Evolutionary conservation across 1,284 basidiomycete genomes (phyloP).

Genomic region (Tilletia walkeri): DNA sequence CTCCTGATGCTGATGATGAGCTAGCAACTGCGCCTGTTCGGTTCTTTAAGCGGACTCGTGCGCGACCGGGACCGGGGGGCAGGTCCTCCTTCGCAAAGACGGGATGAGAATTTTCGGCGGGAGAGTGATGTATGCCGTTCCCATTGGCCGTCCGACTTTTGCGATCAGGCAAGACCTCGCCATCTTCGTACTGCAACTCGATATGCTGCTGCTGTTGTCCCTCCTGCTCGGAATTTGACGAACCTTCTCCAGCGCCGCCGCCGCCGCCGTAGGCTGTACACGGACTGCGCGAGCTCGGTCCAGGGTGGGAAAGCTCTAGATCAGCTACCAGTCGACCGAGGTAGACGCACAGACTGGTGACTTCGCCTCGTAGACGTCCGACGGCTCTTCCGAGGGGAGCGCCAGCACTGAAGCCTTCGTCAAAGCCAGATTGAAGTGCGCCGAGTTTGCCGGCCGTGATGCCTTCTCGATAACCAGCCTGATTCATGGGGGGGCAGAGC

Average conservation of each 20-base stretch:
- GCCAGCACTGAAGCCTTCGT: constrained; percentile 72
- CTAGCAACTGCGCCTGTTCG: not conserved
- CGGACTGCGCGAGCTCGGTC: not conserved
- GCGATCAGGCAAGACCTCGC: not conserved
- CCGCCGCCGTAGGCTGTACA: not conserved
- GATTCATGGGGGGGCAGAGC: not conserved
- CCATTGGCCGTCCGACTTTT: not conserved
- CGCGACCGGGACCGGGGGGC: constrained; percentile 3
- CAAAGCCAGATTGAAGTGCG: constrained; percentile 75
- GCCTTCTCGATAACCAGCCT: constrained; percentile 84
- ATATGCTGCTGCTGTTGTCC: not conserved
- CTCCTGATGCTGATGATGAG: not conserved
- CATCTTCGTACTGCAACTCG: constrained; percentile 8
- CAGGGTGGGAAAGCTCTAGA: not conserved
- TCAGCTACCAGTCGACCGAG: not conserved
- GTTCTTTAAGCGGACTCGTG: constrained; percentile 12
- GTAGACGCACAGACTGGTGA: constrained; percentile 10
- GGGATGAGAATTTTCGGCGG: no score
- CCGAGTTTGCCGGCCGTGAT: constrained; percentile 79
- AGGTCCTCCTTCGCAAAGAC: constrained; percentile 3
- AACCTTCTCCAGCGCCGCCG: not conserved
- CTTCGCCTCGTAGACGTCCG: constrained; percentile 68
- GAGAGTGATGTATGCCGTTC: not conserved
- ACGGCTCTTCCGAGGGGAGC: constrained; percentile 71
- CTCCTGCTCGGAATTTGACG: not conserved